Percentiles rank a stretch among this genome's conserved stretches.
Evolutionary conservation across 2,329 filamentous ascomycete species (phyloP).

Genomic region (Paracamarosporium sp.): DNA sequence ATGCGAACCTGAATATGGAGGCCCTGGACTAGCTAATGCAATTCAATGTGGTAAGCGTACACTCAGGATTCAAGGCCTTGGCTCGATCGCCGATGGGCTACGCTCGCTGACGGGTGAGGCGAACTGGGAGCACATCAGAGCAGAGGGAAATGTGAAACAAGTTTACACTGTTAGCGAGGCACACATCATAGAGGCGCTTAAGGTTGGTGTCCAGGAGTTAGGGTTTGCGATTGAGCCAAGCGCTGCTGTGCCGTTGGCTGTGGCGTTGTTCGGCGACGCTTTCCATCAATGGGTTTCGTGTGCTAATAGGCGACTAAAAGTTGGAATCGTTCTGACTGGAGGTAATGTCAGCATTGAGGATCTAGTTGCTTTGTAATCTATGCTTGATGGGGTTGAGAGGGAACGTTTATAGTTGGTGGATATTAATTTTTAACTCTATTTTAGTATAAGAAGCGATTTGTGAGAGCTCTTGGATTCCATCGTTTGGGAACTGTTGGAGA

Average conservation of each 20-base stretch:
- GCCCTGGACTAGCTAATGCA: slow-evolving; percentile 4
- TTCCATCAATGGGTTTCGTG: slow-evolving; percentile 8
- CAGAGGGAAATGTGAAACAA: slow-evolving; percentile 6
- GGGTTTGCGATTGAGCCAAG: slow-evolving; percentile 16
- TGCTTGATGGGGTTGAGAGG: neutral
- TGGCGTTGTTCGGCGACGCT: slow-evolving; percentile 7
- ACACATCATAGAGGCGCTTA: slow-evolving; percentile 10
- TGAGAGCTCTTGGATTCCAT: too few species aligned
- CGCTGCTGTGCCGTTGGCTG: slow-evolving; percentile 16
- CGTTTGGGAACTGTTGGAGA: too few species aligned
- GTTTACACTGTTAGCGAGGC: slow-evolving; percentile 13
- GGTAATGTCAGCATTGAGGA: slow-evolving; percentile 7
- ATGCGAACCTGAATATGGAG: slow-evolving; percentile 12
- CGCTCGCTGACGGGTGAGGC: slow-evolving; percentile 13
- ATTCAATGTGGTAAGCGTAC: neutral
- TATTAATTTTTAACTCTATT: too few species aligned
- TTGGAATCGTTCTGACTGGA: slow-evolving; percentile 14
- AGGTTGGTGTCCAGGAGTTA: slow-evolving; percentile 1
- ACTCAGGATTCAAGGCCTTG: neutral
- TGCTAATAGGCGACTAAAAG: neutral
- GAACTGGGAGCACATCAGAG: slow-evolving; percentile 15
- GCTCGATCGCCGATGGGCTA: slow-evolving; percentile 16
- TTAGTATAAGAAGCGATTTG: too few species aligned
- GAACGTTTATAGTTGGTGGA: too few species aligned
- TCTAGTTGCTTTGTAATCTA: neutral